phyloP scores from a whole-genome alignment of 2,329 filamentous ascomycete species.

The Aciculosporium take region DNA sequence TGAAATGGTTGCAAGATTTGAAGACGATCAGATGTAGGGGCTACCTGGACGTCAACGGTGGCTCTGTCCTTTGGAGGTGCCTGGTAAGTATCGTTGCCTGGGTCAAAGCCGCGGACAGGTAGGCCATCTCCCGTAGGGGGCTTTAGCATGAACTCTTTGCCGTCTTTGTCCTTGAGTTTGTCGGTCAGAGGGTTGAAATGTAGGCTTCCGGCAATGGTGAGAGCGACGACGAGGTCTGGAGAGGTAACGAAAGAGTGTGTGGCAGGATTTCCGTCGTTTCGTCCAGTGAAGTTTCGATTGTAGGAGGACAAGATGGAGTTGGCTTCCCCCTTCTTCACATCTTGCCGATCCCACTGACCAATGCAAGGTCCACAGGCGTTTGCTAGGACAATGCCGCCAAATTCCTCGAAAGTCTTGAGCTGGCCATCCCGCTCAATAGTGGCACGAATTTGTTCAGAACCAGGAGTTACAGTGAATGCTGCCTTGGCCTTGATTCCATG shows the following conservation, averaged over 20 bases:
- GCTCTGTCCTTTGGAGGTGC: slow-evolving; percentile 71
- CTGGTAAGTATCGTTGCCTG: slow-evolving; percentile 89
- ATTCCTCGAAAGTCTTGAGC: slow-evolving; percentile 88
- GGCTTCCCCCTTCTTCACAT: slow-evolving; percentile 86
- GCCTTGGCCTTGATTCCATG: slow-evolving; percentile 91
- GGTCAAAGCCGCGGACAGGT: slow-evolving; percentile 71
- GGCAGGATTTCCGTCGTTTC: slow-evolving; percentile 90
- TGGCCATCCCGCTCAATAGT: slow-evolving; percentile 86
- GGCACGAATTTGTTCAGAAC: slow-evolving; percentile 91
- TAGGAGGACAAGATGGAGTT: slow-evolving; percentile 98
- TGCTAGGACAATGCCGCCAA: slow-evolving; percentile 84
- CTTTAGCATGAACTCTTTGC: slow-evolving; percentile 86
- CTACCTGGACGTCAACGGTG: slow-evolving; percentile 63
- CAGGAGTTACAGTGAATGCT: slow-evolving; percentile 87
- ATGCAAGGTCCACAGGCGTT: slow-evolving; percentile 92
- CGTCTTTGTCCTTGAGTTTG: slow-evolving; percentile 83
- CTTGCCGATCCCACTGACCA: slow-evolving; percentile 86
- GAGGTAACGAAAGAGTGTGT: slow-evolving; percentile 90
- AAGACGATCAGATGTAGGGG: slow-evolving; percentile 82
- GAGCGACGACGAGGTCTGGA: slow-evolving; percentile 75
- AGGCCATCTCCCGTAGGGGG: slow-evolving; percentile 70
- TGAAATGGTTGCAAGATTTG: slow-evolving; percentile 80
- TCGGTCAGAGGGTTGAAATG: slow-evolving; percentile 95
- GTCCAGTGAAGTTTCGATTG: slow-evolving; percentile 99
- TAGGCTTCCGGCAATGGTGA: slow-evolving; percentile 70